Evolutionary conservation across 2,329 filamentous ascomycete genomes (phyloP).

Genomic region (Aspergillus sp.): DNA sequence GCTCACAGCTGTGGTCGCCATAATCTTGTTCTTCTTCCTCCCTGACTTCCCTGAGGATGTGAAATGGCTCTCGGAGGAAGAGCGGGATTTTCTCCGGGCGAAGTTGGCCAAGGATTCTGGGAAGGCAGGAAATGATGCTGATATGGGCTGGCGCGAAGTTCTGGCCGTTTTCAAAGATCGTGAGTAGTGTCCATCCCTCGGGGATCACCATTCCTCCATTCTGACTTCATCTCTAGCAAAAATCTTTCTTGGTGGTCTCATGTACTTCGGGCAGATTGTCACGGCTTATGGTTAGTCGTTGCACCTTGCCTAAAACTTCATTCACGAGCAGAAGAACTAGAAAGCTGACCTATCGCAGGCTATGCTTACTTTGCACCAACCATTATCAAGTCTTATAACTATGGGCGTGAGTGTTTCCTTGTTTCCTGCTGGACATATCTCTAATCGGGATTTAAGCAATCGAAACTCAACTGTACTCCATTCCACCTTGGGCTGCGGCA

Average conservation of each 20-base stretch:
- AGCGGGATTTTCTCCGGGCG: conserved; percentile 65
- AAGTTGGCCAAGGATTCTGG: conserved; percentile 70
- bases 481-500: conserved; percentile 66
- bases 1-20: conserved; percentile 61
- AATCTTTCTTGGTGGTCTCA: conserved; percentile 71
- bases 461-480: conserved; percentile 52
- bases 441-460: conserved; percentile 38
- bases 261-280: conserved; percentile 79
- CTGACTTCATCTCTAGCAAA: conserved; percentile 46
- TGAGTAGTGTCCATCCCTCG: conserved; percentile 22
- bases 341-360: conserved; percentile 28
- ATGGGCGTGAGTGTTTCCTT: conserved; percentile 41
- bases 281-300: conserved; percentile 62
- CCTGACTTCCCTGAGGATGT: conserved; percentile 74
- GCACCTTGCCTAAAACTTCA: background rate
- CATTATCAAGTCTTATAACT: conserved; percentile 69
- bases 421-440: background rate
- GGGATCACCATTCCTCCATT: conserved; percentile 15
- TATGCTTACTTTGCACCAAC: conserved; percentile 76
- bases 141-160: conserved; percentile 60
- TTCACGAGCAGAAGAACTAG: background rate
- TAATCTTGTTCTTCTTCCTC: conserved; percentile 64
- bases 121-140: conserved; percentile 62
- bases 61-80: conserved; percentile 70
- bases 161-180: conserved; percentile 67